phyloP scores from a whole-genome alignment of 2,329 filamentous ascomycete genomes.

The Fusarium transvaalense region DNA sequence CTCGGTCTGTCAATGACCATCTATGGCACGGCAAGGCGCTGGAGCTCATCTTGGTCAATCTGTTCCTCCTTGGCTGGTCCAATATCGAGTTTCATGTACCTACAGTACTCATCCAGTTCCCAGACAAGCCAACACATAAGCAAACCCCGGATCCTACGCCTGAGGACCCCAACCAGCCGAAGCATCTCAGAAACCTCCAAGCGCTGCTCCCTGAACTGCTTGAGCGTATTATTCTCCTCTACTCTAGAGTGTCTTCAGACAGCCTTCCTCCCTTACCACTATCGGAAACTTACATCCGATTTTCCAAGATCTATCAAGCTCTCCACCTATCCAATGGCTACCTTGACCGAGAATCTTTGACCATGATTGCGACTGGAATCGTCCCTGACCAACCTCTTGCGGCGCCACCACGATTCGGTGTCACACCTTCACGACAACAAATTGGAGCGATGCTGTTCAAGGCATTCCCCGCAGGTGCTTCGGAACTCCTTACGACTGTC shows the following conservation, averaged over 20 bases:
- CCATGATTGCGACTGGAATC: conserved; percentile 74
- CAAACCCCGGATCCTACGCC: conserved; percentile 45
- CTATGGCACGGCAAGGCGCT: conserved; percentile 98
- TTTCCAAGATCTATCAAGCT: conserved; percentile 76
- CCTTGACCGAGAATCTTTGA: conserved; percentile 70
- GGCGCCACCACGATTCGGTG: conserved; percentile 67
- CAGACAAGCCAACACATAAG: conserved; percentile 59
- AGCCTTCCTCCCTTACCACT: conserved; percentile 77
- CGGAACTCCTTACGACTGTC: conserved; percentile 76
- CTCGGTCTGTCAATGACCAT: conserved; percentile 86
- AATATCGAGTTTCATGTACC: conserved; percentile 86
- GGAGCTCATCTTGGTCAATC: conserved; percentile 85
- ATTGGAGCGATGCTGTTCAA: conserved; percentile 75
- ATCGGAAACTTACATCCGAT: conserved; percentile 79
- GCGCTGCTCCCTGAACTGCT: conserved; percentile 77
- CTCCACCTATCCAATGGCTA: conserved; percentile 75
- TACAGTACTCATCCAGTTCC: conserved; percentile 64
- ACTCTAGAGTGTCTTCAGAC: conserved; percentile 77
- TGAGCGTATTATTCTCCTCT: conserved; percentile 80
- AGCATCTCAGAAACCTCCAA: conserved; percentile 67
- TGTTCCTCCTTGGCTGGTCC: conserved; percentile 87
- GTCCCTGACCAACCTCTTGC: conserved; percentile 64
- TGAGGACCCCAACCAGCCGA: conserved; percentile 61
- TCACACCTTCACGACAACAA: conserved; percentile 69
- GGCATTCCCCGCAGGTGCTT: conserved; percentile 75